These are phyloP conservation scores for Drechslerella coelobrocha DNA, from an alignment of 2,329 filamentous ascomycete genomes.

Conservation along the genomic window DNA sequence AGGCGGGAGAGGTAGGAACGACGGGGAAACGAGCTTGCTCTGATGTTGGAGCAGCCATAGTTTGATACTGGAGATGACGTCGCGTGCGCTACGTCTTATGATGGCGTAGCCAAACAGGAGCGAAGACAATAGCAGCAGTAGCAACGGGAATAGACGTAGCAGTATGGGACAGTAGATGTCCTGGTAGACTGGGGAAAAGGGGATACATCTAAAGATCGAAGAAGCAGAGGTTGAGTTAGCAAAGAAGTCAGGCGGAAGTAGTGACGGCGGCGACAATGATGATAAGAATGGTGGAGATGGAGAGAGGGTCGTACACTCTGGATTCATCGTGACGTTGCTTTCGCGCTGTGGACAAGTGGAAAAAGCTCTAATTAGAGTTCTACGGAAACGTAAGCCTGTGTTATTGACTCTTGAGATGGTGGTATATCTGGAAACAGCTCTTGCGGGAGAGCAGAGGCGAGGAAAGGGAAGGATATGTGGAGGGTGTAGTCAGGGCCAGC, in stretches of 20 bases:
- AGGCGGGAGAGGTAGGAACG: slow-evolving; percentile 24
- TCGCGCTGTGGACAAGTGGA: slow-evolving; percentile 22
- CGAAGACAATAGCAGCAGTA: neutral
- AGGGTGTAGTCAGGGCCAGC: slow-evolving; percentile 6
- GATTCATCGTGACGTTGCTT: slow-evolving; percentile 46
- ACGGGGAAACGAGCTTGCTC: slow-evolving; percentile 45
- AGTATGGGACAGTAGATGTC: slow-evolving; percentile 22
- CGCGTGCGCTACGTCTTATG: slow-evolving; percentile 25
- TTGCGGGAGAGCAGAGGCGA: slow-evolving; percentile 6
- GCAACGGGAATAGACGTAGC: slow-evolving; percentile 7
- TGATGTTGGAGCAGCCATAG: slow-evolving; percentile 36
- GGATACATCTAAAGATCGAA: slow-evolving; percentile 38
- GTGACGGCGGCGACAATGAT: neutral
- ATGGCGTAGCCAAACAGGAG: slow-evolving; percentile 25
- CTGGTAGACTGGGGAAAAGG: slow-evolving; percentile 29
- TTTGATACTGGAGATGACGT: slow-evolving; percentile 12
- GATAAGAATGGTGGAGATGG: slow-evolving; percentile 9
- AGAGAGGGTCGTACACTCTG: slow-evolving; percentile 43
- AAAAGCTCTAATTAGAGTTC: slow-evolving; percentile 51
- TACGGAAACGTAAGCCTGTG: slow-evolving; percentile 39
- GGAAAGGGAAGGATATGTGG: neutral
- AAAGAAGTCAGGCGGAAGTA: slow-evolving; percentile 6
- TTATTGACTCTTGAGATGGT: slow-evolving; percentile 41
- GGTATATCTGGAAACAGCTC: slow-evolving; percentile 37
- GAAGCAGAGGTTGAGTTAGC: slow-evolving; percentile 20